Percentiles rank a stretch among this genome's conserved stretches.
Evolutionary conservation across 768 basidiomycete genomes (phyloP).

Genomic region (Auriscalpium vulgare): DNA sequence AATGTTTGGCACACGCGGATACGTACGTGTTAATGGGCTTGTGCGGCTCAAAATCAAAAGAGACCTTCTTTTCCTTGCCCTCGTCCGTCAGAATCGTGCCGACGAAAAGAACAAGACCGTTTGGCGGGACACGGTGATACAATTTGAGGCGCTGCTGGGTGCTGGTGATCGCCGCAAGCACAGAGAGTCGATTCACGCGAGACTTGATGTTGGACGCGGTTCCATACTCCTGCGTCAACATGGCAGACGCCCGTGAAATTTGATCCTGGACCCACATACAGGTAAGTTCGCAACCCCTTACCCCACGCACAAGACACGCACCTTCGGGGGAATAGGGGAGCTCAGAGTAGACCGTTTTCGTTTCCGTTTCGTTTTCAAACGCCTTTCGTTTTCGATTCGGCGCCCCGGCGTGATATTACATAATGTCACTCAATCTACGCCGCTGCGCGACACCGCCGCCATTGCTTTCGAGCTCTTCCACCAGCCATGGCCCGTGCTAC

Average conservation of each 20-base stretch:
- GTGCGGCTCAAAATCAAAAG: slow-evolving; percentile 97
- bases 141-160: slow-evolving; percentile 97
- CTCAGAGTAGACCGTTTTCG: too few species aligned
- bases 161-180: slow-evolving; percentile 95
- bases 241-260: slow-evolving; percentile 87
- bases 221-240: slow-evolving; percentile 98
- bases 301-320: slow-evolving; percentile 22
- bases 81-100: slow-evolving; percentile 97
- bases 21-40: slow-evolving; percentile 97
- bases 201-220: slow-evolving; percentile 99
- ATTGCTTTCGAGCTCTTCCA: too few species aligned
- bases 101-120: slow-evolving; percentile 95
- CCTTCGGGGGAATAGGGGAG: slow-evolving; percentile 96
- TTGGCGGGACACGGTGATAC: slow-evolving; percentile 93
- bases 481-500: too few species aligned
- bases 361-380: too few species aligned
- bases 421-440: too few species aligned
- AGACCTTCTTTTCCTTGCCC: slow-evolving; percentile 99
- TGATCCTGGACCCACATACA: slow-evolving; percentile 52
- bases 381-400: too few species aligned
- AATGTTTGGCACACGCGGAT: neutral
- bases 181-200: slow-evolving; percentile 94
- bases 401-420: too few species aligned
- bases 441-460: too few species aligned
- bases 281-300: slow-evolving; percentile 4